phyloP scores from a whole-genome alignment of 2,329 filamentous ascomycete genomes.

The Colletotrichum sp. region DNA sequence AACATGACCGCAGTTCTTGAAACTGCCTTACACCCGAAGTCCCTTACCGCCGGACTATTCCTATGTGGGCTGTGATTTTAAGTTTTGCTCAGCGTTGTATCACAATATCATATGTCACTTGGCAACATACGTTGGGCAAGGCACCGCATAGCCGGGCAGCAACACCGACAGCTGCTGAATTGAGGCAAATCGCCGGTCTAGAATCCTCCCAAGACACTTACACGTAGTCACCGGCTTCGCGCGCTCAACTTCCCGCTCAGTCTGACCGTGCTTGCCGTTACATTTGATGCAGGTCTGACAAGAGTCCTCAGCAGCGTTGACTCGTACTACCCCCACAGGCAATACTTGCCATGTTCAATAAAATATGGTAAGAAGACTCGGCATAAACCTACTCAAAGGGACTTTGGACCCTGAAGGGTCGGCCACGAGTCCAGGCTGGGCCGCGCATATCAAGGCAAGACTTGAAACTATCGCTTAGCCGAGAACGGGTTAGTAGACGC shows the following conservation, averaged over 20 bases:
- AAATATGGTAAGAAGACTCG: background rate
- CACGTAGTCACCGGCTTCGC: background rate
- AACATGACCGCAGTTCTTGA: background rate
- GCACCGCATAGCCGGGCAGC: background rate
- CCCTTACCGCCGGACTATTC: background rate
- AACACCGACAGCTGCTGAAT: background rate
- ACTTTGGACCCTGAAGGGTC: background rate
- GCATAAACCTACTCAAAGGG: background rate
- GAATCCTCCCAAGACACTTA: background rate
- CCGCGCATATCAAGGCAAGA: background rate
- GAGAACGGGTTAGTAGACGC: background rate
- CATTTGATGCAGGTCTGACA: background rate
- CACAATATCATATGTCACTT: background rate
- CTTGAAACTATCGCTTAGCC: background rate
- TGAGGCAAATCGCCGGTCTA: background rate
- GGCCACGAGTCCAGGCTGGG: background rate
- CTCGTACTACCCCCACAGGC: background rate
- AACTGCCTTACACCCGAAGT: background rate
- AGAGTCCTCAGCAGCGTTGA: background rate
- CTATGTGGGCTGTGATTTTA: background rate
- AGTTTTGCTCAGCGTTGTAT: background rate
- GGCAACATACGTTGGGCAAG: background rate
- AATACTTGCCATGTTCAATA: background rate
- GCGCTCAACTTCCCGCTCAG: background rate
- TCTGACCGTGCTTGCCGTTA: background rate